Percentiles rank a stretch among this genome's conserved stretches.
These are phyloP conservation scores for Thermochaetoides thermophila DNA, from an alignment of 495 filamentous ascomycete species.

Conservation along the genomic window DNA sequence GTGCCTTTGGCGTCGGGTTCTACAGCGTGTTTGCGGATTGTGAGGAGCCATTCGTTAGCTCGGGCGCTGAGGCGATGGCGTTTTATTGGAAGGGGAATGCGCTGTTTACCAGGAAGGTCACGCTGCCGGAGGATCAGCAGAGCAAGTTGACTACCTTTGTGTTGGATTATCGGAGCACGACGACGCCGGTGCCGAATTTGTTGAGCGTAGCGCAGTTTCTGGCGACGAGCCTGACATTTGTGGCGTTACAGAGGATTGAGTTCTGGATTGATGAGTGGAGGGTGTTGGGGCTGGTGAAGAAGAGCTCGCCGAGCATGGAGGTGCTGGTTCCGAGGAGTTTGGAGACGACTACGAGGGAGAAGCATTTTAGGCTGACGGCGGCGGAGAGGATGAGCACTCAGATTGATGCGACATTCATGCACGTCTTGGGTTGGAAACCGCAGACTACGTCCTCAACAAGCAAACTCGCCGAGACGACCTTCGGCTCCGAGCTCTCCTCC, in stretches of 20 bases:
- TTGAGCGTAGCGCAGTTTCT: slow-evolving; percentile 81
- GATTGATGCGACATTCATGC: slow-evolving; percentile 87
- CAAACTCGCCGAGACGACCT: slow-evolving; percentile 25
- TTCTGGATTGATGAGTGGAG: slow-evolving; percentile 81
- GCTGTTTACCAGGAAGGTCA: slow-evolving; percentile 71
- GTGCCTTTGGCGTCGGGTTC: slow-evolving; percentile 95
- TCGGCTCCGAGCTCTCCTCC: slow-evolving; percentile 34
- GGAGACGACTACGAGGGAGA: slow-evolving; percentile 64
- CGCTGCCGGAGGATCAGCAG: slow-evolving; percentile 46
- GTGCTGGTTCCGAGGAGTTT: slow-evolving; percentile 68
- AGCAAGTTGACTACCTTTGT: slow-evolving; percentile 73
- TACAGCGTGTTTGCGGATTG: slow-evolving; percentile 98
- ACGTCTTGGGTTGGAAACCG: slow-evolving; percentile 68
- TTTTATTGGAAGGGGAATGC: slow-evolving; percentile 98
- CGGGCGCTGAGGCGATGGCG: slow-evolving; percentile 82
- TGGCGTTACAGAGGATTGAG: slow-evolving; percentile 73
- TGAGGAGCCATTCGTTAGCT: slow-evolving; percentile 91
- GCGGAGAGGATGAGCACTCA: slow-evolving; percentile 72
- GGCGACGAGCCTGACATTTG: slow-evolving; percentile 90
- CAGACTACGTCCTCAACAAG: slow-evolving; percentile 24
- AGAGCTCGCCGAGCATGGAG: slow-evolving; percentile 56
- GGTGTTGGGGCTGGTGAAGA: slow-evolving; percentile 64
- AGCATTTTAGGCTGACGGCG: slow-evolving; percentile 62
- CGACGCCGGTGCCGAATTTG: slow-evolving; percentile 70
- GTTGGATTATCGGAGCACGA: slow-evolving; percentile 77